Evolutionary conservation across 1,284 basidiomycete species (phyloP).

Genomic region (Heterobasidion parviporum): DNA sequence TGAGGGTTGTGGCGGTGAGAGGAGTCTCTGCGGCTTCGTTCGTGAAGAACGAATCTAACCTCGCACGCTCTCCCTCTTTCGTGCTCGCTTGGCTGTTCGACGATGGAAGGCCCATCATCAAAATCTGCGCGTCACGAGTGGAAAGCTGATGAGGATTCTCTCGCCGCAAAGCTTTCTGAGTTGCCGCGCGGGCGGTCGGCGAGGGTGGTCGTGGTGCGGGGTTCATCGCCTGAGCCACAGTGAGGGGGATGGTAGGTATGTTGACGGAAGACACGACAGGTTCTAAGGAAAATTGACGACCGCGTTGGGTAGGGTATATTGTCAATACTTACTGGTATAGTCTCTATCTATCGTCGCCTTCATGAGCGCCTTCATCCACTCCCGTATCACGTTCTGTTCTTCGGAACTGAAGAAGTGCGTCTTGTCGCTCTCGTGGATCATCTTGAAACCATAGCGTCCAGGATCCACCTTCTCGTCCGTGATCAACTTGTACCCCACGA

Average conservation of each 20-base stretch:
- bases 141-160: constrained; percentile 91
- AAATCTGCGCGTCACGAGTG: constrained; percentile 73
- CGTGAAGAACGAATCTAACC: constrained; percentile 50
- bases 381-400: constrained; percentile 76
- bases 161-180: constrained; percentile 80
- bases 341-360: constrained; percentile 95
- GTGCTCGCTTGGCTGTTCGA: constrained; percentile 24
- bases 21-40: constrained; percentile 17
- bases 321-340: constrained; percentile 62
- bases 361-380: constrained; percentile 99
- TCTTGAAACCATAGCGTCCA: constrained; percentile 92
- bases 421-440: constrained; percentile 85
- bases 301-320: not conserved
- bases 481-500: constrained; percentile 89
- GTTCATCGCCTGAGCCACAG: constrained; percentile 93
- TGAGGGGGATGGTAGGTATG: constrained; percentile 92
- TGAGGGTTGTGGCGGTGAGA: constrained; percentile 13
- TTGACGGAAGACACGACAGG: constrained; percentile 96
- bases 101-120: constrained; percentile 61
- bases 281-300: constrained; percentile 33
- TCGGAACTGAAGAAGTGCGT: constrained; percentile 89
- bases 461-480: constrained; percentile 90
- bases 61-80: constrained; percentile 33
- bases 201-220: constrained; percentile 93
- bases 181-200: constrained; percentile 80